Evolutionary conservation across 2,329 filamentous ascomycete species (phyloP).

Genomic region (Hymenoscyphus fructigenus): DNA sequence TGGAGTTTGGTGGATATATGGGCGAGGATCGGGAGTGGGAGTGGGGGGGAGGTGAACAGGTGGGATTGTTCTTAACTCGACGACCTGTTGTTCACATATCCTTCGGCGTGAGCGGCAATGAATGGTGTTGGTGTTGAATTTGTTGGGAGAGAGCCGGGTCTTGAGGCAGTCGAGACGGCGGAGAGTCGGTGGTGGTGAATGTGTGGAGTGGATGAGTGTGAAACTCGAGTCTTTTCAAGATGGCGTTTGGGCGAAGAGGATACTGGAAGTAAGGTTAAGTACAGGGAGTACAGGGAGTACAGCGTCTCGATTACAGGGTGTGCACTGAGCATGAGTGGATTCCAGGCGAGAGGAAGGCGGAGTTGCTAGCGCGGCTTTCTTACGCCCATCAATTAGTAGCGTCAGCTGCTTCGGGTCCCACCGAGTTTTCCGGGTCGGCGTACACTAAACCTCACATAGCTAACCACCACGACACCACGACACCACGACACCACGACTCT

Average conservation of each 20-base stretch:
- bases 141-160: neutral
- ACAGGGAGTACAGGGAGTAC: neutral
- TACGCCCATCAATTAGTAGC: neutral
- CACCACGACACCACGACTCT: no score
- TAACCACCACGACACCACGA: no score
- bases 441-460: no score
- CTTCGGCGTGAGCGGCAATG: neutral
- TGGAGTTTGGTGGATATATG: conserved; percentile 11
- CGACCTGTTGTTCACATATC: conserved; percentile 16
- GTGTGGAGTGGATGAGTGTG: conserved; percentile 5
- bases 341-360: neutral
- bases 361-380: neutral
- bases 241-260: conserved; percentile 6
- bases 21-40: conserved; percentile 6
- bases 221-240: conserved; percentile 12
- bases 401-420: no score
- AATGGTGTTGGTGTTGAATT: neutral
- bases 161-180: neutral
- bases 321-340: neutral
- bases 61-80: neutral
- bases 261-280: neutral
- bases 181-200: neutral
- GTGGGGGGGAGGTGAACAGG: neutral
- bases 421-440: no score
- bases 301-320: neutral